Evolutionary conservation across 345 rosid species (phyloP), one percentile per base, ranked within the genome.

Genomic region (Salix suchowensis): DNA sequence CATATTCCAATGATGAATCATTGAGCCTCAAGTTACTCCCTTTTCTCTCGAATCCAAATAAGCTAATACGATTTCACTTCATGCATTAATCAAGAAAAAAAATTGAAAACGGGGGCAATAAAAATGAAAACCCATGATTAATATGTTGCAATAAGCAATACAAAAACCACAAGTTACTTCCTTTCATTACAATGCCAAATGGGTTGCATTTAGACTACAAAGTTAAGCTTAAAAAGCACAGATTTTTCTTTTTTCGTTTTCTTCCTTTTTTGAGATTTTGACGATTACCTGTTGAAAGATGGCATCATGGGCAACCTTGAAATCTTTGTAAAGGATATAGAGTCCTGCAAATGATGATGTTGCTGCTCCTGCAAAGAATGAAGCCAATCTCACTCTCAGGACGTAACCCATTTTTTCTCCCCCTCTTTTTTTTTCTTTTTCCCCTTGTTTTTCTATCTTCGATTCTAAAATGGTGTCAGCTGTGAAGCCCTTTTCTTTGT

Each of bases 351-450:
- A 85, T 21, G 99, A 96, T 50, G 98, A 94, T 76, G 92, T 79
- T 16, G 99, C 94, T 1, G 95, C 94, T 70, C 97, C 98, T 19
- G 97, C 88, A 77, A 94, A 94, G 86, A 96, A 96, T 13, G 99
- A 92, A 42, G 97, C 97, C 80, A 94, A 83, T 84, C 99, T 90
- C 78, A 94, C 98, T 80, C 97, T 87, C 79, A 92, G 70, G 26
- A 92, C 94, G 86, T 88, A 92, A 40, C 99, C 96, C 98, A 91
- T 92, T 83, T 80, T 86, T 55, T 73, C 78, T 71, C 67, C 40
- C 44, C 74, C 14, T 40, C 10, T 10, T 40, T 40, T 40, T 40
- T 40, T 13, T 44, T 70, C n/a, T 30, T 11, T 61, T 19, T 0
- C 37, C 37, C 37, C 37, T 34, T 34, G 37, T 34, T 2, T 19